Evolutionary conservation across 495 filamentous ascomycete genomes (phyloP).

Genomic region (Tuber calosporum): DNA sequence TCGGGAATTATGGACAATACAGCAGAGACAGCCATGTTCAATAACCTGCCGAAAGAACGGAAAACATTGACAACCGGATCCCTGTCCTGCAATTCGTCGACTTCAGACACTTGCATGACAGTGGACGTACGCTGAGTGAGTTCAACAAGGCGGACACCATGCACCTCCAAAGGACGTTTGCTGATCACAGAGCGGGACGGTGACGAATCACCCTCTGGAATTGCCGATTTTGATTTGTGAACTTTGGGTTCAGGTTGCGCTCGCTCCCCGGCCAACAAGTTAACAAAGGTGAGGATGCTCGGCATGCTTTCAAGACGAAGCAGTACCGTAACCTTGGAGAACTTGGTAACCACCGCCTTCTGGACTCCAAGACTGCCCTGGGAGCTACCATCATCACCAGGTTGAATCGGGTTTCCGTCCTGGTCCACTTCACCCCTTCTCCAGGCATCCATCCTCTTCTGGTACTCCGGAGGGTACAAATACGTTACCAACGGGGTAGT

Average conservation of each 20-base stretch:
- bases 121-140: slow-evolving; percentile 89
- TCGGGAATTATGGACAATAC: slow-evolving; percentile 70
- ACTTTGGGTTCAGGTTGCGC: slow-evolving; percentile 44
- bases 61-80: slow-evolving; percentile 93
- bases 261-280: slow-evolving; percentile 57
- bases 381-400: slow-evolving; percentile 44
- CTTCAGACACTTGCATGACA: slow-evolving; percentile 86
- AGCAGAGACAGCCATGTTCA: slow-evolving; percentile 76
- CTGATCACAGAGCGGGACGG: slow-evolving; percentile 27
- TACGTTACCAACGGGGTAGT: slow-evolving; percentile 74
- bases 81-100: slow-evolving; percentile 64
- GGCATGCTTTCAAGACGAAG: slow-evolving; percentile 88
- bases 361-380: slow-evolving; percentile 39
- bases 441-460: slow-evolving; percentile 84
- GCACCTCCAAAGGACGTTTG: slow-evolving; percentile 62
- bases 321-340: slow-evolving; percentile 52
- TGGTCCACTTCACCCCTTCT: slow-evolving; percentile 88
- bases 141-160: slow-evolving; percentile 78
- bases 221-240: slow-evolving; percentile 49
- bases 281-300: slow-evolving; percentile 74
- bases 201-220: slow-evolving; percentile 32
- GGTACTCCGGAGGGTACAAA: slow-evolving; percentile 84
- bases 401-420: slow-evolving; percentile 60
- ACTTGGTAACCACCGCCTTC: slow-evolving; percentile 45
- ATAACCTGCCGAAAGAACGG: slow-evolving; percentile 74